Evolutionary conservation across 768 basidiomycete genomes (phyloP), one percentile per base, ranked within the genome.

Genomic region (Mycena epipterygia): DNA sequence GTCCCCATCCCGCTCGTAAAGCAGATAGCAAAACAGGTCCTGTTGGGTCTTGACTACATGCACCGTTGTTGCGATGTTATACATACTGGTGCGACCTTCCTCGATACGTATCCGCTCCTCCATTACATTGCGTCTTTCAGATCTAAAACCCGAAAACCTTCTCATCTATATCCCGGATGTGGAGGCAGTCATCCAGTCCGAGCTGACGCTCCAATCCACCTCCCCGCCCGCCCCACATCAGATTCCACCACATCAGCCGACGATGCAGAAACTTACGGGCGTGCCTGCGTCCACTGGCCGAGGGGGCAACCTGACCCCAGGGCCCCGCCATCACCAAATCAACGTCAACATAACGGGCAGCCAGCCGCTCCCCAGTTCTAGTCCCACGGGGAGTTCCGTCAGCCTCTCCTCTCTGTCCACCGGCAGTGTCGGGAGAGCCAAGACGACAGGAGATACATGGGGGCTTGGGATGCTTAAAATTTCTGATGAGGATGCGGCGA

Each of bases 131-230:
- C 71, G 48, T 53, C 66, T 53, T 29, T 8, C 76, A 91, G 96
- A 99, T 81, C 86, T 99, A 71, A 99, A 99, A 80, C 98, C 97
- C 0, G 98, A 99, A 80, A 99, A 99, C 81, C 95, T 99, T 33
- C 90, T 99, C 53, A 96, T 99, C 72, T 93, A 90, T 81, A 98
- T 99, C 75, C 97, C 98, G 76, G 94, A 98, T 78, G 97, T 99
- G 73, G 97, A 99, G 76, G 84, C 90, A 19, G 95, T 99, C 78
- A 97, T 99, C 61, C 89, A 91, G 70, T 85, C 94, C 32, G 96
- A 98, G 79, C 84, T 96, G 60, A 88, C 89, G 72, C 51, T 65
- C 17, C 55, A 55, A 27, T 80, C 81, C 44, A 68, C 77, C 1
- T 77, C 81, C 5, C 76, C 80, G 68, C 23, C 75, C 75, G 75